phyloP scores from a whole-genome alignment of 2,329 filamentous ascomycete species.

The Trichoderma sp. region DNA sequence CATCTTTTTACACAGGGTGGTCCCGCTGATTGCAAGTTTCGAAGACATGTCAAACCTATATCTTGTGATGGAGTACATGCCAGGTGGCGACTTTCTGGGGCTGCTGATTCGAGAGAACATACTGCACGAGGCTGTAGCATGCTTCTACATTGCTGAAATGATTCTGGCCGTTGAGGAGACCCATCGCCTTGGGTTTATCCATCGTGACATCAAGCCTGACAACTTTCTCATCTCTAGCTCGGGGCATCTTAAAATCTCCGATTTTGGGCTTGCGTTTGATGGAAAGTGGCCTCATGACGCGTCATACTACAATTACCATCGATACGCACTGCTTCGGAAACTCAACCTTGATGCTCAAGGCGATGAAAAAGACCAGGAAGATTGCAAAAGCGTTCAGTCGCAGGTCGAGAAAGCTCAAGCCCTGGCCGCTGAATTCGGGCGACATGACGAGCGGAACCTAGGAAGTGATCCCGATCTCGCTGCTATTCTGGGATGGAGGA shows the following conservation, averaged over 20 bases:
- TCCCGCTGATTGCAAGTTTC: conserved; percentile 83
- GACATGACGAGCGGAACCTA: conserved; percentile 34
- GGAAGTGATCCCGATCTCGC: conserved; percentile 30
- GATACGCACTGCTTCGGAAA: conserved; percentile 74
- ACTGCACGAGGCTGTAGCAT: conserved; percentile 72
- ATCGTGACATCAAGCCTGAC: conserved; percentile 94
- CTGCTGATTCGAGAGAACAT: conserved; percentile 81
- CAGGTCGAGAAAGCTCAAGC: conserved; percentile 34
- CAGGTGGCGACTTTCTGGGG: conserved; percentile 89
- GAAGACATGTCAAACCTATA: conserved; percentile 84
- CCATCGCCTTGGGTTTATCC: conserved; percentile 84
- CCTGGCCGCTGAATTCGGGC: conserved; percentile 32
- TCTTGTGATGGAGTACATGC: conserved; percentile 97
- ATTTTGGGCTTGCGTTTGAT: conserved; percentile 94
- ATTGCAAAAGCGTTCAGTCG: conserved; percentile 40
- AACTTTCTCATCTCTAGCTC: conserved; percentile 89
- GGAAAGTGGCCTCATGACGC: conserved; percentile 93
- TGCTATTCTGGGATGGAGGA: conserved; percentile 64
- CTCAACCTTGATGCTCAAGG: conserved; percentile 72
- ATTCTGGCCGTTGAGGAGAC: conserved; percentile 91
- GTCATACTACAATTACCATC: conserved; percentile 78
- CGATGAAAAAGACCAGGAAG: conserved; percentile 66
- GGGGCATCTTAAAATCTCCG: conserved; percentile 91
- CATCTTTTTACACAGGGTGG: conserved; percentile 56
- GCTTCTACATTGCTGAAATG: conserved; percentile 94